Evolutionary conservation across 192 early-diverging fungal species (phyloP).

Genomic region (Backusella westeae): DNA sequence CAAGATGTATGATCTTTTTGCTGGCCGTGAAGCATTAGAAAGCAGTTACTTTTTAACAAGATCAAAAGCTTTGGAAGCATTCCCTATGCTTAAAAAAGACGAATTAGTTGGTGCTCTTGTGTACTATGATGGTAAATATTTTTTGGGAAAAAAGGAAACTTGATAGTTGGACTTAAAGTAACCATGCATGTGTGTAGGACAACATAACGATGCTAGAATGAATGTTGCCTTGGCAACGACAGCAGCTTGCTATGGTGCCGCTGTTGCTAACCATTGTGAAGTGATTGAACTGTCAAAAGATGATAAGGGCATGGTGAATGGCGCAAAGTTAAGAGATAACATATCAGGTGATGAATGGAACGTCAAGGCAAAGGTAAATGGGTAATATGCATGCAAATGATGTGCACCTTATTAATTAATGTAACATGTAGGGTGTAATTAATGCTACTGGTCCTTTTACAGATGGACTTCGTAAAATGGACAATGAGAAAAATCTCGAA

Average conservation of each 20-base stretch:
- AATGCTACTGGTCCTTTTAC: constrained; percentile 81
- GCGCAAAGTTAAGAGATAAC: constrained; percentile 79
- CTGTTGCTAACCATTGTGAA: constrained; percentile 92
- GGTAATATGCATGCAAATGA: neutral
- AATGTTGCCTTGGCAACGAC: constrained; percentile 92
- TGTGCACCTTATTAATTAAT: neutral
- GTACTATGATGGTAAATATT: constrained; percentile 83
- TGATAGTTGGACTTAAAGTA: neutral
- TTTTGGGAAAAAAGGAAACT: neutral
- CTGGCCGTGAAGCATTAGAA: constrained; percentile 80
- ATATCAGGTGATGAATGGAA: constrained; percentile 86
- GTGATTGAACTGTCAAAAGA: constrained; percentile 79
- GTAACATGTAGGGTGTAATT: constrained; percentile 69
- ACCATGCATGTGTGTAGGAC: constrained; percentile 45
- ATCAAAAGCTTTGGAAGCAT: constrained; percentile 85
- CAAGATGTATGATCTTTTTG: constrained; percentile 90
- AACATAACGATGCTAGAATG: constrained; percentile 98
- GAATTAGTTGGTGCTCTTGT: constrained; percentile 90
- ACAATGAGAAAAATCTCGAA: constrained; percentile 67
- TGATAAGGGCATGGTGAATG: constrained; percentile 61
- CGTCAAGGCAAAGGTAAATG: constrained; percentile 68
- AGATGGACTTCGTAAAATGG: constrained; percentile 90
- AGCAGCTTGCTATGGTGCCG: constrained; percentile 86
- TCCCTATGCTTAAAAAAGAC: constrained; percentile 92
- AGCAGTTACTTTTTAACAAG: constrained; percentile 84